Percentiles rank a stretch among this genome's conserved stretches.
Evolutionary conservation across 345 rosid genomes (phyloP).

Genomic region (Lumnitzera littorea): DNA sequence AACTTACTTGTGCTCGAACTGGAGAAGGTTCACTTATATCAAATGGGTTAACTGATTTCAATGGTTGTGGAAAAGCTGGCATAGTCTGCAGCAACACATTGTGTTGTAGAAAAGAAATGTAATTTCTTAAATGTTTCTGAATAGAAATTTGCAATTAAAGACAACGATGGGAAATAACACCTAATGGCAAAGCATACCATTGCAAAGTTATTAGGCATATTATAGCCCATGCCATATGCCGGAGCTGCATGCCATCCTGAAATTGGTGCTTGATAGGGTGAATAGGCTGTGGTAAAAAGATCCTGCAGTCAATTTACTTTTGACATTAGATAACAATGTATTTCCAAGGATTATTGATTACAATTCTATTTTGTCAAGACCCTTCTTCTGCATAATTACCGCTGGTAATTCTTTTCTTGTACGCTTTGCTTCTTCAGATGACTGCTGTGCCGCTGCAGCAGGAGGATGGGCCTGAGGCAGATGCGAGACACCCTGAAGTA

Average conservation of each 20-base stretch:
- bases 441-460: slow-evolving; percentile 25
- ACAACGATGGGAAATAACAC: neutral
- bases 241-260: slow-evolving; percentile 79
- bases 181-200: slow-evolving; percentile 30
- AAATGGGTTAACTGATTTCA: slow-evolving; percentile 79
- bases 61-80: slow-evolving; percentile 40
- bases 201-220: slow-evolving; percentile 54
- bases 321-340: neutral
- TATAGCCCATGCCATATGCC: slow-evolving; percentile 50
- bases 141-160: too few relatives aligned
- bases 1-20: slow-evolving; percentile 55
- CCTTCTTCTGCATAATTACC: slow-evolving; percentile 29
- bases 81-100: slow-evolving; percentile 37
- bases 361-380: too few relatives aligned
- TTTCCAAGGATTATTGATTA: neutral
- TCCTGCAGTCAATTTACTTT: slow-evolving; percentile 42
- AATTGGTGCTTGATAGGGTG: slow-evolving; percentile 41
- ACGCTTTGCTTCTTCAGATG: slow-evolving; percentile 33
- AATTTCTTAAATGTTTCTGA: slow-evolving; percentile 2
- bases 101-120: neutral
- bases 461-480: slow-evolving; percentile 24
- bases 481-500: slow-evolving; percentile 22
- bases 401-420: slow-evolving; percentile 74
- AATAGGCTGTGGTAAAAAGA: slow-evolving; percentile 55
- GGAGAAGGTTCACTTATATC: slow-evolving; percentile 48